A percentile compares a stretch with the other conserved stretches of the same genome.
Conservation (phyloP, 116 monocot genomes). For the Trichopus zeylanicus region DNA sequence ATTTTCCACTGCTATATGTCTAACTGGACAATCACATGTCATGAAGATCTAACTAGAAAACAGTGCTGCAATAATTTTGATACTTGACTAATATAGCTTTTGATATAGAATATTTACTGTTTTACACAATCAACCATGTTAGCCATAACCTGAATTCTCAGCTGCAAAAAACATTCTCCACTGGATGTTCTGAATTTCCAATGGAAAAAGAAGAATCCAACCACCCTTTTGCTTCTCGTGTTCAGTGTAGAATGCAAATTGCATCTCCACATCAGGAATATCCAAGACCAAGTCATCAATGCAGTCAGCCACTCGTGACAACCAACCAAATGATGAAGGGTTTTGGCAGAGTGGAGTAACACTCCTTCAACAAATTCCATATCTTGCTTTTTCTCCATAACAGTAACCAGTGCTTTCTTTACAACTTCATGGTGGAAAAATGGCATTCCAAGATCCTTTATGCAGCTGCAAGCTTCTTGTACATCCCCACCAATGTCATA, state of each 20-base stretch:
- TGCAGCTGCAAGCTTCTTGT: constrained; percentile 63
- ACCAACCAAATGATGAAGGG: constrained; percentile 63
- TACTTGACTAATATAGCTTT: no score
- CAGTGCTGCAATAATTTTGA: no score
- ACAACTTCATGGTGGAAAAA: constrained; percentile 85
- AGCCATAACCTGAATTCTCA: no score
- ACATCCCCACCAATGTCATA: constrained; percentile 56
- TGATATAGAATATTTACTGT: no score
- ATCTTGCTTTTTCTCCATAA: constrained; percentile 60
- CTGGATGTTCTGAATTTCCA: background rate
- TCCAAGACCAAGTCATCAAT: constrained; percentile 63
- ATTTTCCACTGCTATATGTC: no score
- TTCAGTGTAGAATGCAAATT: constrained; percentile 35
- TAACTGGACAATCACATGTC: no score
- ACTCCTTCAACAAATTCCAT: constrained; percentile 37
- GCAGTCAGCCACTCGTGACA: constrained; percentile 43
- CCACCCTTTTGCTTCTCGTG: constrained; percentile 42
- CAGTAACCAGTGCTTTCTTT: constrained; percentile 51
- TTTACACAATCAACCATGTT: no score
- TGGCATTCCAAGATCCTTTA: constrained; percentile 75
- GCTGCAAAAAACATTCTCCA: constrained; percentile 7
- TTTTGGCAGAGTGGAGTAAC: constrained; percentile 38
- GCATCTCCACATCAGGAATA: constrained; percentile 43
- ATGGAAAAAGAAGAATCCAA: constrained; percentile 32
- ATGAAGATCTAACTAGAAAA: no score